phyloP scores from a whole-genome alignment of 306 rosid genomes.

The Luffa acutangula region DNA sequence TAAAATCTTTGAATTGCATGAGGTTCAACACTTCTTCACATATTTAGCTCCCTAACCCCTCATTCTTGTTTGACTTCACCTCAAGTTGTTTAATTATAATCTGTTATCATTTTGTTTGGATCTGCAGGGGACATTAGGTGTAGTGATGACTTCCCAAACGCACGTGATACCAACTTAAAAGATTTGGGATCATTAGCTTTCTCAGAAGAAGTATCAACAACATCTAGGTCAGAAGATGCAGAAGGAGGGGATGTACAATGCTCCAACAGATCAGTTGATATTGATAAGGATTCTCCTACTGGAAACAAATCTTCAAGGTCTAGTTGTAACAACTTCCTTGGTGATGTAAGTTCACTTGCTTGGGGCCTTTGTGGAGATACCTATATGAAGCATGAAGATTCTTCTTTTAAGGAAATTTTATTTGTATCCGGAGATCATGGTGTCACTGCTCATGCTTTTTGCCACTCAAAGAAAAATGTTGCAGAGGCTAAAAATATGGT shows the following conservation, averaged over 20 bases:
- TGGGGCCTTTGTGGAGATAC: constrained; percentile 68
- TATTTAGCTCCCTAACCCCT: not conserved
- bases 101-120: not conserved
- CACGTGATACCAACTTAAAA: constrained; percentile 17
- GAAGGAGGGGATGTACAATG: constrained; percentile 35
- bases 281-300: constrained; percentile 22
- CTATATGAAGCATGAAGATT: constrained; percentile 51
- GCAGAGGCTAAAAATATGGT: constrained; percentile 18
- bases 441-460: constrained; percentile 69
- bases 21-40: not conserved
- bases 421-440: constrained; percentile 80
- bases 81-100: not conserved
- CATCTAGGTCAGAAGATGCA: constrained; percentile 23
- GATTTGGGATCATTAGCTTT: constrained; percentile 25
- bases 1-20: not conserved
- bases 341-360: constrained; percentile 69
- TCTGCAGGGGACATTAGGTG: constrained; percentile 39
- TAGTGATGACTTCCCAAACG: constrained; percentile 19
- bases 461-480: constrained; percentile 21
- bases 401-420: constrained; percentile 60
- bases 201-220: constrained; percentile 21
- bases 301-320: constrained; percentile 32
- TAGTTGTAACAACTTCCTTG: constrained; percentile 36
- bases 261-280: constrained; percentile 34
- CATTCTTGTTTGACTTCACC: not conserved